phyloP scores from a whole-genome alignment of 352 stramenopile species.

The Paralagenidium karlingii region DNA sequence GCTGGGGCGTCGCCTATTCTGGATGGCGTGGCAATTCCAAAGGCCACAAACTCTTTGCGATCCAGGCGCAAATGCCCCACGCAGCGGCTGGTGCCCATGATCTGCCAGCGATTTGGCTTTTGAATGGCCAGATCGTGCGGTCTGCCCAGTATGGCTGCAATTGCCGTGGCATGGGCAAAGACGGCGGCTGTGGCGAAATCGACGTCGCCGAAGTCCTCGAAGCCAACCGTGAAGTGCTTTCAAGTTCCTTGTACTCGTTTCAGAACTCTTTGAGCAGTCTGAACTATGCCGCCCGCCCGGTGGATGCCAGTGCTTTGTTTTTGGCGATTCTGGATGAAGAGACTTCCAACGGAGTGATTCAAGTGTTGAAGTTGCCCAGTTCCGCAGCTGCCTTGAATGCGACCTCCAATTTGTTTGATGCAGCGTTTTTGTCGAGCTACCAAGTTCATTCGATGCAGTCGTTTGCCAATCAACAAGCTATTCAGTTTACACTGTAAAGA shows the following conservation, averaged over 20 bases:
- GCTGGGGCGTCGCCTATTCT: conserved; percentile 14
- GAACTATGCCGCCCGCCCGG: conserved; percentile 11
- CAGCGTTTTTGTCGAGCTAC: too few relatives aligned
- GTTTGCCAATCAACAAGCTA: too few relatives aligned
- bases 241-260: conserved; percentile 34
- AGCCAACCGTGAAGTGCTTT: conserved; percentile 11
- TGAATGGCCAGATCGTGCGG: conserved; percentile 32
- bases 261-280: conserved; percentile 20
- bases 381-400: too few relatives aligned
- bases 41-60: conserved; percentile 45
- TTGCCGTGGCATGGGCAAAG: conserved; percentile 26
- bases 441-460: too few relatives aligned
- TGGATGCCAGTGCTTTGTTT: conserved; percentile 13
- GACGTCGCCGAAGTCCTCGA: conserved; percentile 28
- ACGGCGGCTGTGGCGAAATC: conserved; percentile 34
- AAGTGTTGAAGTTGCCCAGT: background rate
- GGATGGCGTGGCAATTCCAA: conserved; percentile 19
- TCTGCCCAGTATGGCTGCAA: conserved; percentile 37
- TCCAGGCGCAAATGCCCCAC: conserved; percentile 23
- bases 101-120: conserved; percentile 23
- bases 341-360: conserved; percentile 1
- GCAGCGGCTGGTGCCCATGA: conserved; percentile 5
- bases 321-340: conserved; percentile 18
- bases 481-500: too few relatives aligned
- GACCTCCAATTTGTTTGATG: too few relatives aligned